Evolutionary conservation across 78 protist species (phyloP).

Genomic region (Bigelowiella natans): DNA sequence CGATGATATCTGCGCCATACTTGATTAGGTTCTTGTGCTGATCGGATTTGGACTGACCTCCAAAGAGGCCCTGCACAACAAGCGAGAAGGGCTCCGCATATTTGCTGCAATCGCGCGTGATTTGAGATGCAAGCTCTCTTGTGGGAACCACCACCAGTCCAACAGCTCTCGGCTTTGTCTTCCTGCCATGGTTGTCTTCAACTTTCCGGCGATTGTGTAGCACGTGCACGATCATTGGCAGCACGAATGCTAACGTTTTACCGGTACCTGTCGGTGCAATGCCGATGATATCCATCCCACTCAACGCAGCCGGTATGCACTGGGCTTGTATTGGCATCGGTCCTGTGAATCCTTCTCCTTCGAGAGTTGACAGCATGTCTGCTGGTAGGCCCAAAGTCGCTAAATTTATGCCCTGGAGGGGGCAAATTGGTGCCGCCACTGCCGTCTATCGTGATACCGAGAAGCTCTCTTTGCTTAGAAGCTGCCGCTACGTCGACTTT

Average conservation of each 20-base stretch:
- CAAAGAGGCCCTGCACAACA: constrained; percentile 64
- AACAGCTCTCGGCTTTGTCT: constrained; percentile 77
- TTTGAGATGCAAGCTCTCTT: constrained; percentile 89
- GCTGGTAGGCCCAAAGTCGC: too few species aligned
- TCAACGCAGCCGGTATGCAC: constrained; percentile 45
- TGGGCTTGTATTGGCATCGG: constrained; percentile 57
- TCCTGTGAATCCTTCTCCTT: constrained; percentile 1
- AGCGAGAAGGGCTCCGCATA: constrained; percentile 48
- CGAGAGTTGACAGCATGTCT: too few species aligned
- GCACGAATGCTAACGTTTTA: constrained; percentile 80
- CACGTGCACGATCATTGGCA: constrained; percentile 84
- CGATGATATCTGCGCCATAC: constrained; percentile 80
- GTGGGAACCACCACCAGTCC: constrained; percentile 87
- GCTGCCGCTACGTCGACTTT: too few species aligned
- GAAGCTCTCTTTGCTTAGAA: too few species aligned
- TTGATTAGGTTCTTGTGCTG: constrained; percentile 81
- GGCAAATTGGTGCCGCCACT: too few species aligned
- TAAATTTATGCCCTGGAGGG: too few species aligned
- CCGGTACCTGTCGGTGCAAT: constrained; percentile 63
- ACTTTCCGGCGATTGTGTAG: constrained; percentile 14
- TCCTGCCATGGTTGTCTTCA: too few species aligned
- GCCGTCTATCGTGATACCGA: too few species aligned
- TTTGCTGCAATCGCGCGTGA: constrained; percentile 51
- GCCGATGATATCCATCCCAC: constrained; percentile 53
- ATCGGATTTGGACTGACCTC: constrained; percentile 75